phyloP scores from a whole-genome alignment of 2,329 filamentous ascomycete species.

The Cladosporium sp. region DNA sequence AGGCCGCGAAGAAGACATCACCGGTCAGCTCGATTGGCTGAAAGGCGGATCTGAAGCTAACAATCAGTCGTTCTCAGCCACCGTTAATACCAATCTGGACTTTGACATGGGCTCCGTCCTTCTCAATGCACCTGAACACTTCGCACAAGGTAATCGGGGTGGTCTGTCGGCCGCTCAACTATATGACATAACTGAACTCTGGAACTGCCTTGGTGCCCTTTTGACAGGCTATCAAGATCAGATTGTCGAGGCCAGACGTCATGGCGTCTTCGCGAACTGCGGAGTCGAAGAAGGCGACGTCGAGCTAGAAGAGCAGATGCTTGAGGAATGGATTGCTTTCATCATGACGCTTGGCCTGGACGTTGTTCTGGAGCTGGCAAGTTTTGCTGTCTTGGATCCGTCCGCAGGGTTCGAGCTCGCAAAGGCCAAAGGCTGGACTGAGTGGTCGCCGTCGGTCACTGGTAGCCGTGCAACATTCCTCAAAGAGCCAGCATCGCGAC shows the following conservation, averaged over 20 bases:
- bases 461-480: constrained; percentile 54
- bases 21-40: constrained; percentile 60
- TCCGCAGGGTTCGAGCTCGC: constrained; percentile 50
- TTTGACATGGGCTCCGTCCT: constrained; percentile 52
- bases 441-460: constrained; percentile 48
- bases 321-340: constrained; percentile 61
- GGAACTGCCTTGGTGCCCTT: constrained; percentile 57
- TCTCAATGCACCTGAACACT: constrained; percentile 54
- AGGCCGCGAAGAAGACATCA: constrained; percentile 54
- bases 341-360: constrained; percentile 57
- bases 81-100: constrained; percentile 43
- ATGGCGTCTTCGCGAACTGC: constrained; percentile 52
- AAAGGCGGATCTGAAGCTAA: constrained; percentile 52
- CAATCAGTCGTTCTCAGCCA: constrained; percentile 42
- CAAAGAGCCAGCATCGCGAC: constrained; percentile 56
- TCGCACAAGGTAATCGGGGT: constrained; percentile 52
- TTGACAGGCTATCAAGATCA: constrained; percentile 54
- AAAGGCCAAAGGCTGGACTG: constrained; percentile 51
- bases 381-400: constrained; percentile 35
- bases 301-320: constrained; percentile 48
- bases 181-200: constrained; percentile 62
- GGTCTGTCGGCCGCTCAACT: constrained; percentile 54
- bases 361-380: constrained; percentile 50
- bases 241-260: constrained; percentile 50
- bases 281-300: constrained; percentile 46